phyloP scores from a whole-genome alignment of 257 asterid genomes.

The Nemophila menziesii region DNA sequence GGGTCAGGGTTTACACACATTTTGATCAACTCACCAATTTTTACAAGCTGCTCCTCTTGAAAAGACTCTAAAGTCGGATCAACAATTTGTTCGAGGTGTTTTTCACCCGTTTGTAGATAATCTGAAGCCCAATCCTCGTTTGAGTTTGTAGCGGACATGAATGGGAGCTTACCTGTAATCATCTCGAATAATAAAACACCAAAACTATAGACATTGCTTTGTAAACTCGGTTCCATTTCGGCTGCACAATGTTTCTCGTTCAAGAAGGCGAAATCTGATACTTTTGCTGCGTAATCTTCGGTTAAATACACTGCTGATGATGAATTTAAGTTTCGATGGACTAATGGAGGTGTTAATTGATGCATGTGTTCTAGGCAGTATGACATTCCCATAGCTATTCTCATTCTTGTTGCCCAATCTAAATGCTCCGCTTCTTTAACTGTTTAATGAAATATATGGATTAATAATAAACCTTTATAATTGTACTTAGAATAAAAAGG shows the following conservation, averaged over 20 bases:
- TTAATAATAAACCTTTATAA: no score
- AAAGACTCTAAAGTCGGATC: conserved; percentile 55
- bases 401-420: conserved; percentile 68
- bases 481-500: no score
- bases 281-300: conserved; percentile 85
- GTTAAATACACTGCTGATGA: conserved; percentile 51
- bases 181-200: conserved; percentile 65
- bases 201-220: conserved; percentile 59
- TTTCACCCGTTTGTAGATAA: conserved; percentile 34
- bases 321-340: conserved; percentile 55
- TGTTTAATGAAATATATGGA: conserved; percentile 14
- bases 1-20: conserved; percentile 38
- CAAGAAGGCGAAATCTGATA: conserved; percentile 49
- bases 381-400: conserved; percentile 81
- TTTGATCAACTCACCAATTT: conserved; percentile 38
- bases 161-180: conserved; percentile 64
- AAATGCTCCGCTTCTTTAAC: conserved; percentile 86
- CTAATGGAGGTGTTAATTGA: conserved; percentile 43
- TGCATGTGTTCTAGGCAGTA: conserved; percentile 87
- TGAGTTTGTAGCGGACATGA: conserved; percentile 34
- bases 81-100: conserved; percentile 28
- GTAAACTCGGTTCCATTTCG: conserved; percentile 21
- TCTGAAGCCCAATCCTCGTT: conserved; percentile 59
- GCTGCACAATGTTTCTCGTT: conserved; percentile 22
- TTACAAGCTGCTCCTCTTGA: conserved; percentile 34